Base-by-base conservation (phyloP, 106 monocot genomes). In the Platanthera guangdongensis region DNA sequence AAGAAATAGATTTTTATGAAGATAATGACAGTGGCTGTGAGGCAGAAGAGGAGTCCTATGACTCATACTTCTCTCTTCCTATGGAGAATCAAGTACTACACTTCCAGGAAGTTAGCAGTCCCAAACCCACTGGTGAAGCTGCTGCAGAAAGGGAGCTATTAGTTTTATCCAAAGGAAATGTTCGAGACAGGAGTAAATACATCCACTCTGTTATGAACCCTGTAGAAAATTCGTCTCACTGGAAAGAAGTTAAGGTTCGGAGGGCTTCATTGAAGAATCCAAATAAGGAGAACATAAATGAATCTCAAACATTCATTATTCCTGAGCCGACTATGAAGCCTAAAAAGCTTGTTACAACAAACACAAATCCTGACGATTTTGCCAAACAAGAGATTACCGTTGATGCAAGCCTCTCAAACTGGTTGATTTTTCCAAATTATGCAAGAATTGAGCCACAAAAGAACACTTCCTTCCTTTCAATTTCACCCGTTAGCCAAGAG, bases 381-480 rank as follows among this genome's bases (percentile, higher is more conserved):
- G 21, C 50, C 60, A 83, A 86, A 25, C 82, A 82, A 63, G 90
- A 85, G 30, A 57, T 86, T 7, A 79, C 89, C 6, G 87, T 95
- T 7, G 92, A 95, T 55, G 77, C 92, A 3, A 95, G 95, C 80
- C 95, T 95, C 73, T 95, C 95, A 13, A 90, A 72, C 53, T 95
- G 95, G 95, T 71, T 95, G 71, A 71, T 76, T 6, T 80, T 86
- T 2, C 53, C 86, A 1, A 82, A 78, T 5, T 68, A 39, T 52
- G 74, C 83, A 16, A 52, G 4, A 28, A 51, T 30, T 15, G 62
- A 51, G 16, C 78, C 68, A 2, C 59, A 74, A 74, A 78, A 75
- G 7, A 85, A 70, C 50, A 77, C 62, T n/a, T 87, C 87, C 8
- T 9, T 30, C 47, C 32, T 52, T 22, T 87, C 85, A 7, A 83